Conservation (phyloP, 257 asterid species). For the Nicotiana tabacum region DNA sequence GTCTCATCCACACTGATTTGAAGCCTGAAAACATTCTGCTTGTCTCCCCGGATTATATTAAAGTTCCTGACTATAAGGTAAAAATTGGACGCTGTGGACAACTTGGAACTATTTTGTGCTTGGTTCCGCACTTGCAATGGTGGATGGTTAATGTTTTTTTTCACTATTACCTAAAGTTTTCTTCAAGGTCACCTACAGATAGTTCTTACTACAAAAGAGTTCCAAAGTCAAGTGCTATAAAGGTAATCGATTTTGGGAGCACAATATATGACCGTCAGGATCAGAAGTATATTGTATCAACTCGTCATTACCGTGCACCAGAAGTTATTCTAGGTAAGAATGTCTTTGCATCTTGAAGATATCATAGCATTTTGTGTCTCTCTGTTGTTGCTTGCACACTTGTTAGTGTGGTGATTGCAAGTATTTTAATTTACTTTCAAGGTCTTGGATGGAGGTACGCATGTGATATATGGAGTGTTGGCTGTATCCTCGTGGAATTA, state of each 20-base stretch:
- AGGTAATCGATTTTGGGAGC: slow-evolving; percentile 96
- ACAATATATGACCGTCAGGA: slow-evolving; percentile 58
- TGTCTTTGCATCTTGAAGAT: no score
- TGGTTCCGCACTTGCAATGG: no score
- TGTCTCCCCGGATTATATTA: slow-evolving; percentile 62
- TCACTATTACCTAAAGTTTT: slow-evolving; percentile 36
- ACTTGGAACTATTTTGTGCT: no score
- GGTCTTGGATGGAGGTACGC: slow-evolving; percentile 86
- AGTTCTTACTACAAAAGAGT: slow-evolving; percentile 57
- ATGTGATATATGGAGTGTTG: slow-evolving; percentile 91
- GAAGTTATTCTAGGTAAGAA: slow-evolving; percentile 76
- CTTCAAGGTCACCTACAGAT: slow-evolving; percentile 60
- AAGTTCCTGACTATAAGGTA: slow-evolving; percentile 88
- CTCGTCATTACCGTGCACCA: slow-evolving; percentile 91
- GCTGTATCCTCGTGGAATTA: slow-evolving; percentile 83
- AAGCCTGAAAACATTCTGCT: slow-evolving; percentile 96
- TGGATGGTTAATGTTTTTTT: neutral
- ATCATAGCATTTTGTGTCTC: no score
- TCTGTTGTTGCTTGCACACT: no score
- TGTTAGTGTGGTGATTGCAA: no score
- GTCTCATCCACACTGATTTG: slow-evolving; percentile 81
- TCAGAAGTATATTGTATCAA: slow-evolving; percentile 72
- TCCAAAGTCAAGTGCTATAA: slow-evolving; percentile 84
- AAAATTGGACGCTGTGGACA: neutral
- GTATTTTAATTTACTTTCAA: slow-evolving; percentile 19